Evolutionary conservation across 2,329 filamentous ascomycete genomes (phyloP).

Genomic region (Cryphonectria naterciae): DNA sequence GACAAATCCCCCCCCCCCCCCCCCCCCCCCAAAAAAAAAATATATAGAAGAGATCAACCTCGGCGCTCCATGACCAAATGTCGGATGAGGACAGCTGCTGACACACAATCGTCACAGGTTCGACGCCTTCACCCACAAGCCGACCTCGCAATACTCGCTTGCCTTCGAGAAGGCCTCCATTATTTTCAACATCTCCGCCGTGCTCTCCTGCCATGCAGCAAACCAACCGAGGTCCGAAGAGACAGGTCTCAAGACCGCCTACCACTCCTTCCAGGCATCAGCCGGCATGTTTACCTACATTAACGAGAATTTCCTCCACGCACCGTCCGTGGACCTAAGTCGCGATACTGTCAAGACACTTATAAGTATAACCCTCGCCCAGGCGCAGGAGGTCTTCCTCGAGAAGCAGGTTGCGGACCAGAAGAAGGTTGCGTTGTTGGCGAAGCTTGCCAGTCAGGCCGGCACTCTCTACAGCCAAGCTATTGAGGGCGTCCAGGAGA

Average conservation of each 20-base stretch:
- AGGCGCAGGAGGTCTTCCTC: slow-evolving; percentile 95
- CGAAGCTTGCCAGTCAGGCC: slow-evolving; percentile 90
- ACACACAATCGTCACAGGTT: slow-evolving; percentile 66
- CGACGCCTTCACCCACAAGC: slow-evolving; percentile 98
- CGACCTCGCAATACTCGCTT: slow-evolving; percentile 94
- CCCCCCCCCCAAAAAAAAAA: too few relatives aligned
- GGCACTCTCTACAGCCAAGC: slow-evolving; percentile 87
- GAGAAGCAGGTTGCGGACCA: slow-evolving; percentile 93
- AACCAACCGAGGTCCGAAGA: slow-evolving; percentile 92
- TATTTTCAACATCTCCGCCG: slow-evolving; percentile 98
- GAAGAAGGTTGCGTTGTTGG: slow-evolving; percentile 89
- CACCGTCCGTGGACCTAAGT: slow-evolving; percentile 93
- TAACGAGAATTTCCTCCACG: slow-evolving; percentile 98
- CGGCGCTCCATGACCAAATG: neutral
- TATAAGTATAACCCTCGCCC: slow-evolving; percentile 90
- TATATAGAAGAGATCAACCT: too few relatives aligned
- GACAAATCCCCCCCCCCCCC: too few relatives aligned
- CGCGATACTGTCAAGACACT: slow-evolving; percentile 94
- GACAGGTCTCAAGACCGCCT: slow-evolving; percentile 90
- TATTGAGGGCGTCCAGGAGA: slow-evolving; percentile 88
- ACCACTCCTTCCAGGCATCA: slow-evolving; percentile 96
- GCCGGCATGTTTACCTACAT: slow-evolving; percentile 99
- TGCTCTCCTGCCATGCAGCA: slow-evolving; percentile 93
- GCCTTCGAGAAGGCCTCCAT: slow-evolving; percentile 99
- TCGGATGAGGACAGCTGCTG: slow-evolving; percentile 1